Percentiles rank a stretch among this genome's conserved stretches.
Evolutionary conservation across 352 stramenopile species (phyloP).

Genomic region (Nothophytophthora sp.): DNA sequence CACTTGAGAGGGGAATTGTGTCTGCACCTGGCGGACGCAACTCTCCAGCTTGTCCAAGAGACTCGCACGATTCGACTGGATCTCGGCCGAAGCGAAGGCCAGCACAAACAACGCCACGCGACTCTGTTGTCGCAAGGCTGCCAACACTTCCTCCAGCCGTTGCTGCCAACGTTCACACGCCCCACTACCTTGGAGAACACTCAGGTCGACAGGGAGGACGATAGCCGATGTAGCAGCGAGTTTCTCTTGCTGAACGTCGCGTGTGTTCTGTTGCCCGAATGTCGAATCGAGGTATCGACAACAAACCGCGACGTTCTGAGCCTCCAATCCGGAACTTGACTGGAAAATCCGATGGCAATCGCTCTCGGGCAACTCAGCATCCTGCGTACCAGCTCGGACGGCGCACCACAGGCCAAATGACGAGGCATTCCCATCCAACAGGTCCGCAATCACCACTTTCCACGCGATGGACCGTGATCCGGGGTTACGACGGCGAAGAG

Average conservation of each 20-base stretch:
- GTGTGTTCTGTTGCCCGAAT: conserved; percentile 19
- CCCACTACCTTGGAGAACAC: conserved; percentile 25
- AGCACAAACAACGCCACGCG: conserved; percentile 42
- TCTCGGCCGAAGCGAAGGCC: conserved; percentile 38
- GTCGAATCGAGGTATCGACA: conserved; percentile 61
- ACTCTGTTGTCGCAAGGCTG: conserved; percentile 26
- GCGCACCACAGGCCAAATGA: conserved; percentile 80
- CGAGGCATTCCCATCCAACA: conserved; percentile 50
- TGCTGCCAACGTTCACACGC: conserved; percentile 45
- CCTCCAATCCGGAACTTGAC: conserved; percentile 6
- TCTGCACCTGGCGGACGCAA: conserved; percentile 29
- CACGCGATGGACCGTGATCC: conserved; percentile 32
- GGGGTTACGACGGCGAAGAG: conserved; percentile 24
- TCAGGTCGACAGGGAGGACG: conserved; percentile 60
- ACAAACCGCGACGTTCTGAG: conserved; percentile 42
- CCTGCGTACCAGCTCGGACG: conserved; percentile 48
- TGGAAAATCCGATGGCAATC: conserved; percentile 31
- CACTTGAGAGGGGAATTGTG: conserved; percentile 16
- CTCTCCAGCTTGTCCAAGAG: conserved; percentile 27
- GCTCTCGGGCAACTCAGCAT: conserved; percentile 16
- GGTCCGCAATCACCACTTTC: conserved; percentile 79
- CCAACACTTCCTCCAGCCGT: conserved; percentile 35
- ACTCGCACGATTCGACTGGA: conserved; percentile 13
- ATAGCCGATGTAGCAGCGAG: conserved; percentile 52
- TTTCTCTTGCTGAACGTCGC: conserved; percentile 24